A percentile compares a stretch with the other conserved stretches of the same genome.
Evolutionary conservation across 148 eudicot genomes (phyloP).

Genomic region (Silene latifolia): DNA sequence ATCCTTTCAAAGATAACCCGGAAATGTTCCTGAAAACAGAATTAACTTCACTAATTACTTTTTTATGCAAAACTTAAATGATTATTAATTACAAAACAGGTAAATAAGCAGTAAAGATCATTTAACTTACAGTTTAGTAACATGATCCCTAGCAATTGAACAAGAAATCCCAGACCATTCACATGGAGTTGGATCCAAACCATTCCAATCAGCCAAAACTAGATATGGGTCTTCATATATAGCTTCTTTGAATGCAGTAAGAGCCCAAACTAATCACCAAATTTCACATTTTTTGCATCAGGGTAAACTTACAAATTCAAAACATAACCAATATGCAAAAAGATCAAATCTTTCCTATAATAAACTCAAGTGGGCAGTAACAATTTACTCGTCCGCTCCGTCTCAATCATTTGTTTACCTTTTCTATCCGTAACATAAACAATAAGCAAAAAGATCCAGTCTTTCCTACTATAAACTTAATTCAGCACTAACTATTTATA

Average conservation of each 20-base stretch:
- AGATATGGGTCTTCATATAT: slow-evolving; percentile 81
- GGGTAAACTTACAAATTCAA: not conserved
- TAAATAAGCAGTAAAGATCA: not conserved
- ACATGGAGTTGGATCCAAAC: slow-evolving; percentile 78
- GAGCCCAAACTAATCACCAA: slow-evolving; percentile 58
- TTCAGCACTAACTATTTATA: no score
- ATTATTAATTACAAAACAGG: not conserved
- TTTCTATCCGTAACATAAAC: no score
- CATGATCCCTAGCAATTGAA: slow-evolving; percentile 52
- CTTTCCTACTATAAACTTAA: slow-evolving; percentile 1
- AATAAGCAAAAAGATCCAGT: not conserved
- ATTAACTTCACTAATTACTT: not conserved
- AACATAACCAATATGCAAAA: not conserved
- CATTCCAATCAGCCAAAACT: slow-evolving; percentile 81
- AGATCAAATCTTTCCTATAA: not conserved
- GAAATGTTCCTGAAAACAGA: slow-evolving; percentile 71
- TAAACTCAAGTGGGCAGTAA: slow-evolving; percentile 7
- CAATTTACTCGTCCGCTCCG: no score
- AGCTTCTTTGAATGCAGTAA: slow-evolving; percentile 75
- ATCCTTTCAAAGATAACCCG: slow-evolving; percentile 71
- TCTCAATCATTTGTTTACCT: no score
- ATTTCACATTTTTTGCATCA: slow-evolving; percentile 16
- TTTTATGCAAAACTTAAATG: not conserved
- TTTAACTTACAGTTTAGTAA: slow-evolving; percentile 64
- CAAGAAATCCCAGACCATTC: slow-evolving; percentile 77